A percentile compares a stretch with the other conserved stretches of the same genome.
These are phyloP conservation scores for Phytopythium oedochilum DNA, from an alignment of 352 stramenopile species.

Conservation along the genomic window DNA sequence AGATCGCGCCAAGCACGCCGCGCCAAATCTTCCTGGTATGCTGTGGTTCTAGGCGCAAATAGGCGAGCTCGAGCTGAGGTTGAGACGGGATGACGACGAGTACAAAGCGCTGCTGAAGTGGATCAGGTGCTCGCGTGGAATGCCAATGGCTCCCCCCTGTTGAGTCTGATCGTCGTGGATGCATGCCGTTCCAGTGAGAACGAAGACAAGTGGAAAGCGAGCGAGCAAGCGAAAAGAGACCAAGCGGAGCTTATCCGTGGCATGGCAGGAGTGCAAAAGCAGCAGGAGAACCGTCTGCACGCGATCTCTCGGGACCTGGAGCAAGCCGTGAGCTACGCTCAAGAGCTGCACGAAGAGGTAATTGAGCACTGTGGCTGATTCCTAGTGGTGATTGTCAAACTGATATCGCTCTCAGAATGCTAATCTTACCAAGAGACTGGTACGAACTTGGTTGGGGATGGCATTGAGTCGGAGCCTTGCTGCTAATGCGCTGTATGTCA, in stretches of 20 bases:
- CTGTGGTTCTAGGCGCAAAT: neutral
- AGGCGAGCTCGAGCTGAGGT: neutral
- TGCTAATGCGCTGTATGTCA: neutral
- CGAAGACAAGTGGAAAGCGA: constrained; percentile 29
- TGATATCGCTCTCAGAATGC: constrained; percentile 23
- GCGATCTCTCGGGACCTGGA: constrained; percentile 14
- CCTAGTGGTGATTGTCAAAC: too few species aligned
- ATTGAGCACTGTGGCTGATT: neutral
- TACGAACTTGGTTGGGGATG: neutral
- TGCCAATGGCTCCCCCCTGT: too few species aligned
- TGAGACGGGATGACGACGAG: neutral
- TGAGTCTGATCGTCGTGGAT: constrained; percentile 1
- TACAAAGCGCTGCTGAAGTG: neutral
- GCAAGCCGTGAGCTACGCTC: constrained; percentile 12
- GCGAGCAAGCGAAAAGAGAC: constrained; percentile 26
- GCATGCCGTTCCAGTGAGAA: constrained; percentile 21
- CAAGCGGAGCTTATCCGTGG: constrained; percentile 39
- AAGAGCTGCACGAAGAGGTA: constrained; percentile 26
- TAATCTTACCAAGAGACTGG: constrained; percentile 19
- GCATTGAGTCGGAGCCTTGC: too few species aligned
- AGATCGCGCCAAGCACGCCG: neutral
- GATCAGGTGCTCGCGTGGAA: constrained; percentile 8
- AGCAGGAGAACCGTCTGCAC: constrained; percentile 21
- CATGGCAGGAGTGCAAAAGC: constrained; percentile 15
- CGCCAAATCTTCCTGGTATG: too few species aligned